Percentiles rank a stretch among this genome's conserved stretches.
These are phyloP conservation scores for Tardiomyces depauwii DNA, from an alignment of 1,139 yeast genomes.

Conservation along the genomic window DNA sequence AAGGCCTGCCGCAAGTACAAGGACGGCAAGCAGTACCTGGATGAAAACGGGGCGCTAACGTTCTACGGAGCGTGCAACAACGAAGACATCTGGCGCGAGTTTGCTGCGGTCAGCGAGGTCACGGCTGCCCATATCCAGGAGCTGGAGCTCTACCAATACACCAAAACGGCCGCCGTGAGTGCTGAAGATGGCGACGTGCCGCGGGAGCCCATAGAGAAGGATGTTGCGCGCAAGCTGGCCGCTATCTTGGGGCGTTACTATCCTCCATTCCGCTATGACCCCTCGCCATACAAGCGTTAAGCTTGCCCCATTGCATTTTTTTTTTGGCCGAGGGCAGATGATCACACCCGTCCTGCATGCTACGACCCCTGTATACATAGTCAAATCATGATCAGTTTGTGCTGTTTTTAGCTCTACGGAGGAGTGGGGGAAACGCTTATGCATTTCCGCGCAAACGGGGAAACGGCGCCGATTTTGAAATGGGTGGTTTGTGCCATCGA, in stretches of 20 bases:
- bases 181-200: no score
- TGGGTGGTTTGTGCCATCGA: no score
- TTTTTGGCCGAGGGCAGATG: no score
- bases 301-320: no score
- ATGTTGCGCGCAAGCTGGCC: conserved; percentile 7
- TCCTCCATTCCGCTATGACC: conserved; percentile 12
- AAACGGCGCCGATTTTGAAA: no score
- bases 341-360: no score
- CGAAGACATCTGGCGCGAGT: conserved; percentile 13
- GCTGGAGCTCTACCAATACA: conserved; percentile 6
- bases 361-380: no score
- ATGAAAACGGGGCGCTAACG: conserved; percentile 11
- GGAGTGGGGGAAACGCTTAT: no score
- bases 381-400: no score
- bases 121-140: conserved; percentile 15
- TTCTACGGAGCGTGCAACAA: conserved; percentile 20
- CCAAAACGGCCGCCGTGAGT: no score
- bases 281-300: conserved; percentile 1
- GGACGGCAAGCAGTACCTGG: conserved; percentile 9
- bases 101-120: conserved; percentile 12
- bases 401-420: no score
- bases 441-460: no score
- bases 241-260: conserved; percentile 6
- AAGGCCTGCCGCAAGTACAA: conserved; percentile 12
- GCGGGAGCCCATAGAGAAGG: conserved; percentile 6